phyloP scores from a whole-genome alignment of 495 filamentous ascomycete genomes.

The Neurospora sp. region DNA sequence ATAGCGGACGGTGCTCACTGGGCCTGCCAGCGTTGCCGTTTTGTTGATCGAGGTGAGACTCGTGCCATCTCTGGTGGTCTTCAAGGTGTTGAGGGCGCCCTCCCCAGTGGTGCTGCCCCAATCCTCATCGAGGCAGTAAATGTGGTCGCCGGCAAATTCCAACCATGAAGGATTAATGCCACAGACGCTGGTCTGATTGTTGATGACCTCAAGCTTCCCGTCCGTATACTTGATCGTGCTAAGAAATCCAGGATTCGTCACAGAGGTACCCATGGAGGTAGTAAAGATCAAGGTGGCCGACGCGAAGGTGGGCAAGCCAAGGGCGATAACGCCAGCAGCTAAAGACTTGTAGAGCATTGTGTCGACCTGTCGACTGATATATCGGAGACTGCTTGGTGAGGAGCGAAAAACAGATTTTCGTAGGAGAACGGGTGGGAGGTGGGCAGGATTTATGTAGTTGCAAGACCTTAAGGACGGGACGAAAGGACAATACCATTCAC shows the following conservation, averaged over 20 bases:
- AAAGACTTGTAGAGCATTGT: constrained; percentile 6
- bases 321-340: constrained; percentile 10
- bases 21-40: constrained; percentile 26
- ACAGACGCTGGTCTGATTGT: constrained; percentile 20
- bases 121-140: constrained; percentile 56
- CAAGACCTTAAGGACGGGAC: neutral
- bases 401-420: neutral
- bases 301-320: constrained; percentile 21
- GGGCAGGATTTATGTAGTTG: neutral
- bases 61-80: constrained; percentile 21
- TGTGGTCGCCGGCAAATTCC: constrained; percentile 32
- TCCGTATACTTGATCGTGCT: constrained; percentile 5
- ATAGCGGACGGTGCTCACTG: constrained; percentile 37
- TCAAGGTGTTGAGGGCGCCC: constrained; percentile 33
- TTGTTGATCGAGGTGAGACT: constrained; percentile 25
- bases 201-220: constrained; percentile 1
- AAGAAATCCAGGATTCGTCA: constrained; percentile 32
- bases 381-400: neutral
- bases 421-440: neutral
- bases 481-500: neutral
- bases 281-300: constrained; percentile 43
- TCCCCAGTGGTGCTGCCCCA: constrained; percentile 22
- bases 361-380: neutral
- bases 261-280: constrained; percentile 48
- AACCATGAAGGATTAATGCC: constrained; percentile 51